Conservation (phyloP, 202 grass and related monocot genomes). For the Schoenoplectus tabernaemontani region DNA sequence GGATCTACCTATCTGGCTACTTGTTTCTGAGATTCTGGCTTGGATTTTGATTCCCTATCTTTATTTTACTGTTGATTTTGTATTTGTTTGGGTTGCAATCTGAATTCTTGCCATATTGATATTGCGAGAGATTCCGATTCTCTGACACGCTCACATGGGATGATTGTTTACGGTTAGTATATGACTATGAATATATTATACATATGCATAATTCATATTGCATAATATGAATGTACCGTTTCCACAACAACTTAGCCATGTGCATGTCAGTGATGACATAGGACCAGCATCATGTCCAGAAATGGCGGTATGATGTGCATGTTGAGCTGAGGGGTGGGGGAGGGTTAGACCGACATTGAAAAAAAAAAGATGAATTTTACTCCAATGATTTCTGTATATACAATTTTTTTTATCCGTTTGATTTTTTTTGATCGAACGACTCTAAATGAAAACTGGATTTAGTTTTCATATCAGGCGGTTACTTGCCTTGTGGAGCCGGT, state of each 20-base stretch:
- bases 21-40: neutral
- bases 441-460: too few species aligned
- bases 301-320: neutral
- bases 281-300: neutral
- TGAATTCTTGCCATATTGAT: neutral
- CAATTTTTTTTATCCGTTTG: too few species aligned
- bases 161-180: neutral
- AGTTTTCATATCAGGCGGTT: too few species aligned
- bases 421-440: too few species aligned
- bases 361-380: too few species aligned
- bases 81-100: neutral
- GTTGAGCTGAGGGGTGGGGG: neutral
- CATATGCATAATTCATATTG: neutral
- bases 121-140: conserved; percentile 4
- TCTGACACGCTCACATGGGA: conserved; percentile 3
- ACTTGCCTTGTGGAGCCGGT: too few species aligned
- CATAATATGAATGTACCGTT: neutral
- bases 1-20: neutral
- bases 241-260: neutral
- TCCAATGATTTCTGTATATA: too few species aligned
- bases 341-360: too few species aligned
- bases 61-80: conserved; percentile 11
- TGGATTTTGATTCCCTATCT: conserved; percentile 14
- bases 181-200: neutral
- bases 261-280: neutral